These are phyloP conservation scores for Akanthomyces uredinophilus DNA, from an alignment of 2,329 filamentous ascomycete genomes.

Conservation along the genomic window DNA sequence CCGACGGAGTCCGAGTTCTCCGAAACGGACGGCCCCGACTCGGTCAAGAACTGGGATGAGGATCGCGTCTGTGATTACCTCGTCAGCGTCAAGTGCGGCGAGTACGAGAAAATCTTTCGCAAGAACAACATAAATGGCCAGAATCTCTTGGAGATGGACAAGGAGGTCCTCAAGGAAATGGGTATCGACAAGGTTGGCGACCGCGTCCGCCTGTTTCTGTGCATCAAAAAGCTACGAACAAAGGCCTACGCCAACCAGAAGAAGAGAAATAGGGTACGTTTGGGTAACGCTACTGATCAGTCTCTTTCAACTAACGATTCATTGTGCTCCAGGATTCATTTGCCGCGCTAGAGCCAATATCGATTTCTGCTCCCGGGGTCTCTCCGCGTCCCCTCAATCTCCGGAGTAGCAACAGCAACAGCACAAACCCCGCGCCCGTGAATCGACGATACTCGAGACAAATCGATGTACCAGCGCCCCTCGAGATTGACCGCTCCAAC, in stretches of 20 bases:
- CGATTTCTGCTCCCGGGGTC: slow-evolving; percentile 33
- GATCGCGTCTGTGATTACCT: slow-evolving; percentile 88
- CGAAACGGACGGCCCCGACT: slow-evolving; percentile 70
- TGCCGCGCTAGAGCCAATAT: slow-evolving; percentile 62
- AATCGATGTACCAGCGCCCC: slow-evolving; percentile 43
- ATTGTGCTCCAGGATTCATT: slow-evolving; percentile 68
- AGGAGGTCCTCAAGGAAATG: slow-evolving; percentile 93
- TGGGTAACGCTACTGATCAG: background rate
- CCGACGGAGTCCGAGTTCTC: slow-evolving; percentile 93
- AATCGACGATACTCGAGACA: slow-evolving; percentile 63
- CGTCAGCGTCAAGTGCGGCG: slow-evolving; percentile 81
- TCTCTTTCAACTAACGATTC: slow-evolving; percentile 6
- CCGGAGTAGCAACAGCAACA: slow-evolving; percentile 34
- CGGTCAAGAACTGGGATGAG: slow-evolving; percentile 84
- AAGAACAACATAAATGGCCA: slow-evolving; percentile 97
- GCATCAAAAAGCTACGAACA: slow-evolving; percentile 76
- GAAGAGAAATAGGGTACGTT: slow-evolving; percentile 76
- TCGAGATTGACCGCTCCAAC: slow-evolving; percentile 30
- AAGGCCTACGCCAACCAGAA: slow-evolving; percentile 72
- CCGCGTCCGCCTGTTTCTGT: slow-evolving; percentile 81
- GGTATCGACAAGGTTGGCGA: slow-evolving; percentile 98
- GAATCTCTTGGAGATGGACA: slow-evolving; percentile 94
- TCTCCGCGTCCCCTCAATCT: slow-evolving; percentile 55
- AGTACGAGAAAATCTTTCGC: slow-evolving; percentile 87
- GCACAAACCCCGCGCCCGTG: slow-evolving; percentile 29